phyloP scores from a whole-genome alignment of 257 asterid species.

The Ilex asprella region DNA sequence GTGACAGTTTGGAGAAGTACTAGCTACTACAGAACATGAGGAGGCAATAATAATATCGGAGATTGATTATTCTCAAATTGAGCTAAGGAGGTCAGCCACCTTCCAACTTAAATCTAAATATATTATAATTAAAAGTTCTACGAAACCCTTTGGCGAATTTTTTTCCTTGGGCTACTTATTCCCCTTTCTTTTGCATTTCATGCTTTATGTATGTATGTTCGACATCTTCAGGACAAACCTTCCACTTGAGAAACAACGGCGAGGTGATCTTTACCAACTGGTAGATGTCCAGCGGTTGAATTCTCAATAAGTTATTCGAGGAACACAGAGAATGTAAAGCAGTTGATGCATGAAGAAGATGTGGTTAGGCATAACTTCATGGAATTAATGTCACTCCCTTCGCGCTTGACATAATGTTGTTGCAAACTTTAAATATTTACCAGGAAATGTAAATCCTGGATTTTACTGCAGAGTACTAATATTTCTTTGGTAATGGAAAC shows the following conservation, averaged over 20 bases:
- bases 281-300: conserved; percentile 68
- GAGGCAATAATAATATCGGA: conserved; percentile 76
- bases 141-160: neutral
- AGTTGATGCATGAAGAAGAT: no score
- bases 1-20: conserved; percentile 80
- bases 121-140: neutral
- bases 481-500: no score
- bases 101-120: neutral
- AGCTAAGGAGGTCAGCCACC: conserved; percentile 61
- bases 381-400: no score
- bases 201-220: neutral
- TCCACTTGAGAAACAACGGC: conserved; percentile 83
- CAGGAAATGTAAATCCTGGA: no score
- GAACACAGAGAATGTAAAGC: no score
- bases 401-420: no score
- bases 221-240: conserved; percentile 53
- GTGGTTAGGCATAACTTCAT: no score
- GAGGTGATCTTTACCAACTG: conserved; percentile 92
- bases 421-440: no score
- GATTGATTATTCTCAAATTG: conserved; percentile 70
- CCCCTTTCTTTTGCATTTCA: conserved; percentile 1
- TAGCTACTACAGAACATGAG: conserved; percentile 77
- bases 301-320: conserved; percentile 17
- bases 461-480: no score
- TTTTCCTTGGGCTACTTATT: neutral